Percentiles rank a stretch among this genome's conserved stretches.
Evolutionary conservation across 2,329 filamentous ascomycete genomes (phyloP).

Genomic region (Neonectria ditissima): DNA sequence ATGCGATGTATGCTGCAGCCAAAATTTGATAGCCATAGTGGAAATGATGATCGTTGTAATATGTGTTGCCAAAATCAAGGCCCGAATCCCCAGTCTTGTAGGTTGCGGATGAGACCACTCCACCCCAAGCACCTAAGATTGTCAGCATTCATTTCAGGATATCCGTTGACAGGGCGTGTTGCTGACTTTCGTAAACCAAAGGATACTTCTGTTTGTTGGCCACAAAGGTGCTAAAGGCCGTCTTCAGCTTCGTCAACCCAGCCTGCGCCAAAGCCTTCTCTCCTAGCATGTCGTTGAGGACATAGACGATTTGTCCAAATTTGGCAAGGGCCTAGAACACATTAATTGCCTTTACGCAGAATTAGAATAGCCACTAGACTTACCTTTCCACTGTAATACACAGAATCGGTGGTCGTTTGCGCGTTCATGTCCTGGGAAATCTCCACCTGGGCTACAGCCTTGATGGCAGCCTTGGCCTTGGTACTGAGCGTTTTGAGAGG

Average conservation of each 20-base stretch:
- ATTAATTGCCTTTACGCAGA: conserved; percentile 5
- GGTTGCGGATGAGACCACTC: conserved; percentile 80
- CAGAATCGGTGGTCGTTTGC: conserved; percentile 82
- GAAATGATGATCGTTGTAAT: conserved; percentile 82
- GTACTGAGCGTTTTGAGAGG: conserved; percentile 60
- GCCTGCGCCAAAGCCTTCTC: conserved; percentile 67
- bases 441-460: conserved; percentile 75
- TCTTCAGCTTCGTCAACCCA: conserved; percentile 72
- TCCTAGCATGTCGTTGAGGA: conserved; percentile 71
- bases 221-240: conserved; percentile 73
- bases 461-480: conserved; percentile 69
- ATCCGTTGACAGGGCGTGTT: background rate
- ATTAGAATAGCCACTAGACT: conserved; percentile 16
- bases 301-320: conserved; percentile 77
- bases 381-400: conserved; percentile 93
- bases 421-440: conserved; percentile 79
- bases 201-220: conserved; percentile 76
- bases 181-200: conserved; percentile 72
- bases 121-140: conserved; percentile 75
- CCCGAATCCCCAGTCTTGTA: conserved; percentile 77
- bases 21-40: conserved; percentile 93
- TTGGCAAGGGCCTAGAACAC: conserved; percentile 73
- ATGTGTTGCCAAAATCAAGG: conserved; percentile 90
- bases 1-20: conserved; percentile 83
- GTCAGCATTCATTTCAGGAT: conserved; percentile 15